A percentile compares a stretch with the other conserved stretches of the same genome.
These are phyloP conservation scores for Cladosporium sp. DNA, from an alignment of 2,329 filamentous ascomycete genomes.

Conservation along the genomic window DNA sequence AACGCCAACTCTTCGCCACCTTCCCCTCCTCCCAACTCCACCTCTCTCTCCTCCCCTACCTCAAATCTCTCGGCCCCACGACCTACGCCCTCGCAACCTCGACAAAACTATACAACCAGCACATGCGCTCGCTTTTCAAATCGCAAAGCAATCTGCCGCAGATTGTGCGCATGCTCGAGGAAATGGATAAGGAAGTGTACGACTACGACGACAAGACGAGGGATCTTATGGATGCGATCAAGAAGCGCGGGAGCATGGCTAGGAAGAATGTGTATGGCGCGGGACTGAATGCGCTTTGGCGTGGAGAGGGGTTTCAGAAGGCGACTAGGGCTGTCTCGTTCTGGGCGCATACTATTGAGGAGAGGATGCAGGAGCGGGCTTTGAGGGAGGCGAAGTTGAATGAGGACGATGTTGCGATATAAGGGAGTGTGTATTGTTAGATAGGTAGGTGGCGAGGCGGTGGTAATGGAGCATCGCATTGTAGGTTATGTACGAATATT, in stretches of 20 bases:
- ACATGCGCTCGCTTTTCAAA: conserved; percentile 13
- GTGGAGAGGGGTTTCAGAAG: conserved; percentile 4
- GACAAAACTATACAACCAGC: conserved; percentile 13
- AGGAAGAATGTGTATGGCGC: neutral
- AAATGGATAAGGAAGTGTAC: conserved; percentile 19
- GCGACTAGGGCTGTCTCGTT: no score
- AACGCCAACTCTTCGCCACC: neutral
- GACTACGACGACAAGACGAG: conserved; percentile 9
- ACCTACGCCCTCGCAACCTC: conserved; percentile 13
- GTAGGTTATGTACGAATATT: neutral
- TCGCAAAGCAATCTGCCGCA: neutral
- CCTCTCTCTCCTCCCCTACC: conserved; percentile 12
- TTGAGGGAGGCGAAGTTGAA: conserved; percentile 6
- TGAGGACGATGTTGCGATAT: neutral
- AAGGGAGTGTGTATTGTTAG: neutral
- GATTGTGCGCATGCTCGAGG: conserved; percentile 12
- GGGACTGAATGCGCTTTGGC: neutral
- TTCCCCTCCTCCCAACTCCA: conserved; percentile 8
- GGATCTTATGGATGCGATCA: neutral
- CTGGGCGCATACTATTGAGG: neutral
- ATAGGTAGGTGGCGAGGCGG: neutral
- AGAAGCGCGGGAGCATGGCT: neutral
- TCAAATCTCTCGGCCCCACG: conserved; percentile 13
- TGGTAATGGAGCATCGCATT: neutral
- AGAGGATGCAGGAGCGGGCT: conserved; percentile 9